A percentile compares a stretch with the other conserved stretches of the same genome.
Conservation (phyloP, 2,329 filamentous ascomycete genomes). For the Grosmannia huntii region DNA sequence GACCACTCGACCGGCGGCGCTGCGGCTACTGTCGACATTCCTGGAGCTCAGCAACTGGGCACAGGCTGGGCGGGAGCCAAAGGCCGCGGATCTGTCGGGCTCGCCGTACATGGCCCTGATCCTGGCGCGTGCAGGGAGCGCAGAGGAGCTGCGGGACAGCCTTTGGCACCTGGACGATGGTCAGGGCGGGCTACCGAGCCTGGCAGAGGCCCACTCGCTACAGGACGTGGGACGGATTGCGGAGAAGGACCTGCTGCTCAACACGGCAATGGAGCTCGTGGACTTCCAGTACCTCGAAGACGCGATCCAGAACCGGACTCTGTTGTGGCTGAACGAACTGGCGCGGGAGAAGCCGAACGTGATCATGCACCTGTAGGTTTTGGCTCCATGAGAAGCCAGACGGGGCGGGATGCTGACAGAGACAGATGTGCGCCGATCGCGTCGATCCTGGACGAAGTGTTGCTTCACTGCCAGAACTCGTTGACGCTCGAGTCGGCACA, state of each 20-base stretch:
- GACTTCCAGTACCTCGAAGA: constrained; percentile 56
- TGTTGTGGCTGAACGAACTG: constrained; percentile 47
- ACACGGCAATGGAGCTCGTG: constrained; percentile 49
- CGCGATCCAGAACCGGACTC: constrained; percentile 42
- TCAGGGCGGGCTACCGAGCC: constrained; percentile 26
- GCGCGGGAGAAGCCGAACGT: constrained; percentile 42
- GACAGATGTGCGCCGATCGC: constrained; percentile 39
- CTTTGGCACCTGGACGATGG: constrained; percentile 48
- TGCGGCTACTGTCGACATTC: constrained; percentile 50
- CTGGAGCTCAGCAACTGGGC: constrained; percentile 36
- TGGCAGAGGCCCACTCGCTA: constrained; percentile 26
- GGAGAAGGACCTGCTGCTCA: constrained; percentile 50
- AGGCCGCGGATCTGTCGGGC: constrained; percentile 18
- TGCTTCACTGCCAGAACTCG: constrained; percentile 51
- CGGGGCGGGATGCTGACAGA: not conserved
- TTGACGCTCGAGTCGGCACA: constrained; percentile 48
- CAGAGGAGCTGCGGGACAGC: constrained; percentile 49
- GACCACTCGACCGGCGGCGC: constrained; percentile 43
- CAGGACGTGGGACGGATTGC: constrained; percentile 34
- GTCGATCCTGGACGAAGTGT: constrained; percentile 45
- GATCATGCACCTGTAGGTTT: constrained; percentile 44
- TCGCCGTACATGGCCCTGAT: constrained; percentile 51
- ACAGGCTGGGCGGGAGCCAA: constrained; percentile 6
- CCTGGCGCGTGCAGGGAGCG: constrained; percentile 39
- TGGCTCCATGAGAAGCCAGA: too few species aligned